Base-by-base conservation (phyloP, 1,284 basidiomycete genomes). In the Naganishia sp. region DNA sequence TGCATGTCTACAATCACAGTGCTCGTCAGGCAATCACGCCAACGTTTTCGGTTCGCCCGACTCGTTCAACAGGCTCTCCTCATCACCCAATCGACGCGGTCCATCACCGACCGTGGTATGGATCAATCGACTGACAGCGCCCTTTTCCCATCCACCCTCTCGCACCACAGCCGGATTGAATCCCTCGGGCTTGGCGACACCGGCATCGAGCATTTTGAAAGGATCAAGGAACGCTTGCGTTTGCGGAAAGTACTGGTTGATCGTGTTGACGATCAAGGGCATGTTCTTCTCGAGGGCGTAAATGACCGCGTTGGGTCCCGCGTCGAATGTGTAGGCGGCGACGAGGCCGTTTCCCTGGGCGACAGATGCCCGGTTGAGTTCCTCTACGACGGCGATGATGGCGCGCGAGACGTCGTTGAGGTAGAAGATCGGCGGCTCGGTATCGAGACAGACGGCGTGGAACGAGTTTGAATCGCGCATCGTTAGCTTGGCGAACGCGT, bases 381-480 rank as follows among this genome's bases (percentile, higher is more conserved):
- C 96, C 66, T 92, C 89, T 69, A 99, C 84, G 71, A 95, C 80
- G 6, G 87, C 83, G 73, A 96, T 90, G 80, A 97, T 90, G 32
- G 90, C 80, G 35, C 89, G 85, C 70, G 88, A 90, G 71, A 94
- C 91, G 79, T 99, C 95, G 83, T 98, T 99, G 86, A 99, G 89
- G 84, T 99, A 99, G 80, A 99, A 98, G 81, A 99, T 99, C 53
- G 95, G 96, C 1, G 95, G 96, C 54, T 89, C 85, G 0, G 95
- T 99, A 82, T 99, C 96, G 72, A 99, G 88, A 68, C 90, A 92
- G 72, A 96, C 92, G 28, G 95, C 94, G 78, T 99, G 95, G 86
- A 99, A 99, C 81, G 92, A 90, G 82, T 97, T 99, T 68, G 92
- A 95, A 80, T 99, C 95, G 67, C 86, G 87, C 92, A 98, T 99